Evolutionary conservation across 2,329 filamentous ascomycete species (phyloP), one percentile per base, ranked within the genome.

Genomic region (Dactylellina leptospora): DNA sequence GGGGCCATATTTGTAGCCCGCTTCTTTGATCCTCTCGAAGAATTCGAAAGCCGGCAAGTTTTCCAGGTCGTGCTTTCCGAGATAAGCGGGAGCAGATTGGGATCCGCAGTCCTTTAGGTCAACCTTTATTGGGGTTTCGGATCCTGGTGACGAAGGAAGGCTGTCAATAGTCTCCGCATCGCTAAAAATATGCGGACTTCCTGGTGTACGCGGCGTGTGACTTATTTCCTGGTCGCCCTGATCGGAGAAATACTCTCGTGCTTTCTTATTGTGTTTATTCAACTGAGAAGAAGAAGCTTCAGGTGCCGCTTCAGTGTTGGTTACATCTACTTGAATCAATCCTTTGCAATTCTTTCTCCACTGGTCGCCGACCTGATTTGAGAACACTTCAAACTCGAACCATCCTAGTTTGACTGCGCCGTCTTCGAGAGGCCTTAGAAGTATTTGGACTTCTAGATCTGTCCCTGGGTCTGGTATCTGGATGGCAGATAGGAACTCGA

Each of bases 1-100:
- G 1, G 79, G 77, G 4, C 81, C 81, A 63, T 81, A 83, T 44
- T 79, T 69, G 53, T 82, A 80, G 0, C 81, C 81, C 3, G 81
- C 78, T 1, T 76, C 72, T 1, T 73, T 60, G 2, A 82, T 76
- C 4, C 78, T 77, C 0, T 80, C 72, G 69, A 81, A 76, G 22
- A 77, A 74, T 0, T 51, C 48, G 4, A 75, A 55, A 22, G 73
- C 20, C 2, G 11, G 20, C 4, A 56, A 16, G 4, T n/a, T 16
- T n/a, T 25, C 18, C 6, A 51, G 18, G 2, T 36, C 2, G 22
- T 8, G n/a, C 8, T 4, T n/a, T n/a, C 4, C 10, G 44, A 25
- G 13, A 27, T 27, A n/a, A 2, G 2, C n/a, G 18, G 11, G 2
- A 22, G 25, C 9, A 45, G 20, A n/a, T 1, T 45, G 16, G 8